phyloP scores from a whole-genome alignment of 2,329 filamentous ascomycete genomes.

The Samsoniella hepiali region DNA sequence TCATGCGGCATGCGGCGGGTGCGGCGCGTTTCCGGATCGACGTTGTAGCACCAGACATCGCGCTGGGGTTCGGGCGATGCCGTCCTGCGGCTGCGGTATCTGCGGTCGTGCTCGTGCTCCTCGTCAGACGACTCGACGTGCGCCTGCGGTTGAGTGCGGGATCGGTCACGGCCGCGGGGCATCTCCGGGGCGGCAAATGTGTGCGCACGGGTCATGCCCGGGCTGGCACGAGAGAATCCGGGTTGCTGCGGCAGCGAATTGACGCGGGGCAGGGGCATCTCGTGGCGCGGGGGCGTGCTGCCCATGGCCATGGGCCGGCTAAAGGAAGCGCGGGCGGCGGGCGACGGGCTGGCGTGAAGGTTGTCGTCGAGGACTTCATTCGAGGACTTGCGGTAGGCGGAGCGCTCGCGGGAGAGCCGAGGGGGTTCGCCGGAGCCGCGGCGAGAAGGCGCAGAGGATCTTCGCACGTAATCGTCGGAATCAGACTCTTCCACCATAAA shows the following conservation, averaged over 20 bases:
- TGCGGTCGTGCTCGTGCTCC: conserved; percentile 30
- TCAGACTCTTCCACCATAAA: conserved; percentile 28
- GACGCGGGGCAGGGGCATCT: conserved; percentile 31
- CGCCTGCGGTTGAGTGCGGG: conserved; percentile 36
- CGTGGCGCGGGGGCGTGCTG: conserved; percentile 33
- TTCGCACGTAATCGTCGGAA: conserved; percentile 31
- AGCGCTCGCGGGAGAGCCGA: conserved; percentile 27
- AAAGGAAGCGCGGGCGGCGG: conserved; percentile 29
- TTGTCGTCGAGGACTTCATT: conserved; percentile 33
- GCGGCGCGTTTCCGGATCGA: conserved; percentile 25
- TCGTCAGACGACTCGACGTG: conserved; percentile 36
- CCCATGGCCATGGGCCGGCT: conserved; percentile 27
- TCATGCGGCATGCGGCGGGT: conserved; percentile 29
- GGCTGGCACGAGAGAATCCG: conserved; percentile 28
- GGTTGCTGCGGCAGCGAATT: conserved; percentile 37
- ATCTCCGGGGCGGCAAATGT: conserved; percentile 32
- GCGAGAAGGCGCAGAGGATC: conserved; percentile 33
- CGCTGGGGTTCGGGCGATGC: conserved; percentile 33
- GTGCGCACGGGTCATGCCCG: conserved; percentile 31
- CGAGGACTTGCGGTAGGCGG: conserved; percentile 30
- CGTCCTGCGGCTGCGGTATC: conserved; percentile 36
- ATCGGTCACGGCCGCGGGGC: conserved; percentile 37
- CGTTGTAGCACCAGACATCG: conserved; percentile 29
- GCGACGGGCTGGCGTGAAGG: conserved; percentile 29
- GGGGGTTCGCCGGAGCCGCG: conserved; percentile 32